These are phyloP conservation scores for Lomentospora prolificans DNA, from an alignment of 2,329 filamentous ascomycete genomes.

Conservation along the genomic window DNA sequence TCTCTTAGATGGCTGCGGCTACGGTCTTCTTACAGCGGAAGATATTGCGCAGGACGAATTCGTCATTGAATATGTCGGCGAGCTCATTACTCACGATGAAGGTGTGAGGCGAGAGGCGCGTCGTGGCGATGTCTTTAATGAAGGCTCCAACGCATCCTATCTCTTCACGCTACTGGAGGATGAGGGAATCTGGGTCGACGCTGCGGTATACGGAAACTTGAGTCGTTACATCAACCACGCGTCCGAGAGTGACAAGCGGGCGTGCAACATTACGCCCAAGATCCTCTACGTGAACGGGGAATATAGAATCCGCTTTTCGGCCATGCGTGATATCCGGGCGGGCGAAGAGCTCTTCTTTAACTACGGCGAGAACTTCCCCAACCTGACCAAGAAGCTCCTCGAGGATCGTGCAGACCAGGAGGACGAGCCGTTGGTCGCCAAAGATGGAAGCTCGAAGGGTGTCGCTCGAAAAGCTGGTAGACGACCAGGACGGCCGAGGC, in stretches of 20 bases:
- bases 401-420: slow-evolving; percentile 17
- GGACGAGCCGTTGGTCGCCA: neutral
- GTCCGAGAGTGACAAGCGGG: slow-evolving; percentile 33
- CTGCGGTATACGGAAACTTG: slow-evolving; percentile 68
- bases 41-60: slow-evolving; percentile 60
- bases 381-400: slow-evolving; percentile 38
- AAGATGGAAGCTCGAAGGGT: neutral
- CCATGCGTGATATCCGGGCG: slow-evolving; percentile 52
- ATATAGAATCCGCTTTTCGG: slow-evolving; percentile 66
- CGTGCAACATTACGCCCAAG: slow-evolving; percentile 54
- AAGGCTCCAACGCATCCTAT: slow-evolving; percentile 53
- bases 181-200: slow-evolving; percentile 61
- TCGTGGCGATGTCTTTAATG: slow-evolving; percentile 45
- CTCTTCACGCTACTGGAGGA: slow-evolving; percentile 50
- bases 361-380: slow-evolving; percentile 62
- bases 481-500: neutral
- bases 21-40: slow-evolving; percentile 65
- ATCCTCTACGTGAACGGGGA: slow-evolving; percentile 67
- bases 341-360: slow-evolving; percentile 77
- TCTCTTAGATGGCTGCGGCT: slow-evolving; percentile 57
- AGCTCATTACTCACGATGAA: slow-evolving; percentile 62
- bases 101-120: slow-evolving; percentile 56
- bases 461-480: neutral
- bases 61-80: slow-evolving; percentile 72
- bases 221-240: slow-evolving; percentile 79